Conservation (phyloP, 129 eudicot species). For the Sambucus nigra region DNA sequence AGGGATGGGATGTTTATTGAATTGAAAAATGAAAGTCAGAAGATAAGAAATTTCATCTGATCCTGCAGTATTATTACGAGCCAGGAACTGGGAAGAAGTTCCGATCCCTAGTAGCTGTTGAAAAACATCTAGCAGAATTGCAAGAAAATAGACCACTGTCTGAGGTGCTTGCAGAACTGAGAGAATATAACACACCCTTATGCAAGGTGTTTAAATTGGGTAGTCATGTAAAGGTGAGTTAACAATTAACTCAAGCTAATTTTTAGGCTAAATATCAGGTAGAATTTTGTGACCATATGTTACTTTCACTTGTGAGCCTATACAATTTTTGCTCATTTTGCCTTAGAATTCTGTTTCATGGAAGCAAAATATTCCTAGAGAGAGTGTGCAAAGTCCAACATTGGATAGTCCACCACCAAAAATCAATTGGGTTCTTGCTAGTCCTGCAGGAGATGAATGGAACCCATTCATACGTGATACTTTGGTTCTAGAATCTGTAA, state of each 20-base stretch:
- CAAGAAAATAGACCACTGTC: slow-evolving; percentile 44
- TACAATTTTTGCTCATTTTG: slow-evolving; percentile 9
- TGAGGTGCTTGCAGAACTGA: slow-evolving; percentile 36
- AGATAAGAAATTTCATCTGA: neutral
- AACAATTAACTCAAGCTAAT: slow-evolving; percentile 1
- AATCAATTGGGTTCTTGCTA: slow-evolving; percentile 71
- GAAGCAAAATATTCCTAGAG: slow-evolving; percentile 26
- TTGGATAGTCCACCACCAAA: slow-evolving; percentile 43
- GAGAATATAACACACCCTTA: slow-evolving; percentile 43
- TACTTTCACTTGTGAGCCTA: neutral
- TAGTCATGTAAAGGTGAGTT: slow-evolving; percentile 40
- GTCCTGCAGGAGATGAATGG: slow-evolving; percentile 56
- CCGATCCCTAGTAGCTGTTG: slow-evolving; percentile 54
- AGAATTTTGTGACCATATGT: neutral
- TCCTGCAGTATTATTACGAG: slow-evolving; percentile 66
- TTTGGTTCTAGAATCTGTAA: slow-evolving; percentile 52
- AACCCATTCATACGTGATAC: slow-evolving; percentile 51
- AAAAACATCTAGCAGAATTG: slow-evolving; percentile 31
- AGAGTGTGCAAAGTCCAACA: slow-evolving; percentile 24
- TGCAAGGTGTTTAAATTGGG: slow-evolving; percentile 47
- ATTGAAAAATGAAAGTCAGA: neutral
- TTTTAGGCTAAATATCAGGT: neutral
- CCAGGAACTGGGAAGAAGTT: slow-evolving; percentile 63
- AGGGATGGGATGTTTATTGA: too few species aligned
- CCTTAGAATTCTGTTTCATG: slow-evolving; percentile 38